Base-by-base conservation (phyloP, 2,329 filamentous ascomycete genomes). In the Pestalotiopsis sp. region DNA sequence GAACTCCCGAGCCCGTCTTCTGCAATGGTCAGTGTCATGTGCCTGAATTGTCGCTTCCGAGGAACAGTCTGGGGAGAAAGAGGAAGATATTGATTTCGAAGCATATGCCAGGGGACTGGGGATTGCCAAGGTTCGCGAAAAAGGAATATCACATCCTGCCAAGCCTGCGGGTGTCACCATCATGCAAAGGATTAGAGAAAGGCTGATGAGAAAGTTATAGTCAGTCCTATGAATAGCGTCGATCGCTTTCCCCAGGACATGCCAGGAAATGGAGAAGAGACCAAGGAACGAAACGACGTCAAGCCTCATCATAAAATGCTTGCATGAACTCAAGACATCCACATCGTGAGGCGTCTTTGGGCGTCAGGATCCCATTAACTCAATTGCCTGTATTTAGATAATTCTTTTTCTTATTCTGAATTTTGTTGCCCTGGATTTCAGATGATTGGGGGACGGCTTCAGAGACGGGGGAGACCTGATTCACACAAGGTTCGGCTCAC, bases 1-100 rank as follows among this genome's bases (percentile, higher is more conserved):
- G 36, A 20, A 27, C 61, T 27, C 38, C 61, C 39, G 61, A 64
- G 61, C 61, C 61, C 61, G 61, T 23, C 39, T 45, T 36, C 58
- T 39, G 59, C 25, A 62, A 39, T 38, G 41, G 9, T 3, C 9
- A n/a, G 7, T 62, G 59, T 36, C 59, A 62, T 62, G 59, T 62
- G 59, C 59, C 59, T 41, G 59, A 62, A 36, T 38, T n/a, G 13
- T n/a, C 17, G 45, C 31, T 31, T 20, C 25, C 59, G 31, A n/a
- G n/a, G 20, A 39, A 39, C 5, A 36, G 31, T 36, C 31, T 36
- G 31, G 31, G 31, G 31, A 36, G 31, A 9, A 2, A 9, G 31
- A 9, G 31, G 31, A 36, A 36, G 31, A 36, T 36, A 36, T 36
- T 36, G 31, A 36, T 36, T 36, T 36, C 31, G 31, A 36, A 36